phyloP scores from a whole-genome alignment of 2,329 filamentous ascomycete genomes.

The Penicillium sp. region DNA sequence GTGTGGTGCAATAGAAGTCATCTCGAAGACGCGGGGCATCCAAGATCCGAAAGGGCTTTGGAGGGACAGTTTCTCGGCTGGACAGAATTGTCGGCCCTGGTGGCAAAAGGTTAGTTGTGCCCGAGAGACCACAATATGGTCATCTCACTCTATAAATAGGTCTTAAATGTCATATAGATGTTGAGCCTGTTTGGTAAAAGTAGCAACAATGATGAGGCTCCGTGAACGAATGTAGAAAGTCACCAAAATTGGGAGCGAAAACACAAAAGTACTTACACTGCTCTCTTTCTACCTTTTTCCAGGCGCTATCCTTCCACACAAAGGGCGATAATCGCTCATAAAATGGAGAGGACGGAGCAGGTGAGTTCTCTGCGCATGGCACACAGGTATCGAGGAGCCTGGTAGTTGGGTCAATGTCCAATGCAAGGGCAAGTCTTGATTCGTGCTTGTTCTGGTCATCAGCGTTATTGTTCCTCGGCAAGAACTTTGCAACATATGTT shows the following conservation, averaged over 20 bases:
- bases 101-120: conserved; percentile 12
- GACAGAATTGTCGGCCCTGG: conserved; percentile 20
- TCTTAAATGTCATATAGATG: conserved; percentile 6
- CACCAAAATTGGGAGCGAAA: neutral
- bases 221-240: neutral
- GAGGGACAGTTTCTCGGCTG: conserved; percentile 53
- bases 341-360: conserved; percentile 23
- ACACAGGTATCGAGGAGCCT: conserved; percentile 58
- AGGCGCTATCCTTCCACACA: conserved; percentile 39
- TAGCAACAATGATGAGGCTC: neutral
- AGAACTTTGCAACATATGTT: conserved; percentile 54
- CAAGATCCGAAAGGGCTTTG: conserved; percentile 76
- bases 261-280: conserved; percentile 30
- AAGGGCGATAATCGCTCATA: conserved; percentile 32
- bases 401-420: conserved; percentile 68
- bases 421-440: conserved; percentile 68
- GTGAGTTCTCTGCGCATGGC: conserved; percentile 17
- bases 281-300: conserved; percentile 31
- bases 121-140: neutral
- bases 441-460: conserved; percentile 66
- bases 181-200: conserved; percentile 1
- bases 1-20: conserved; percentile 89
- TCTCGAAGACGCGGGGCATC: conserved; percentile 86
- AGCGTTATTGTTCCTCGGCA: conserved; percentile 47
- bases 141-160: neutral